phyloP scores from a whole-genome alignment of 805 yeast species.

The Wickerhamomyces xylosicus region DNA sequence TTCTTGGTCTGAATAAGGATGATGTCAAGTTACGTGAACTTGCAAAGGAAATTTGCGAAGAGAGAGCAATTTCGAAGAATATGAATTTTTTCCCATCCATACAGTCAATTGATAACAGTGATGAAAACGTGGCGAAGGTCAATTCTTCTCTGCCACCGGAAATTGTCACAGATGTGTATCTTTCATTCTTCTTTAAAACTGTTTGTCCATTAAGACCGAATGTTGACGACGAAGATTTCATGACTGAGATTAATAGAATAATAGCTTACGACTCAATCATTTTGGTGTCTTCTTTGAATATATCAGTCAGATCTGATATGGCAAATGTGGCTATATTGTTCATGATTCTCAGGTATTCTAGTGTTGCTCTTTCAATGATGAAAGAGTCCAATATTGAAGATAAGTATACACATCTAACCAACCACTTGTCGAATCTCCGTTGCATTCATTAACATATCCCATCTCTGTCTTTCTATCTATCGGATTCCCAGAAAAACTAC shows the following conservation, averaged over 20 bases:
- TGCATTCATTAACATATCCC: constrained; percentile 17
- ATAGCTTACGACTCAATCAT: constrained; percentile 25
- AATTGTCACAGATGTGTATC: constrained; percentile 11
- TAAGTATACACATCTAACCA: constrained; percentile 5
- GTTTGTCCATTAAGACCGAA: constrained; percentile 37
- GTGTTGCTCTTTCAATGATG: constrained; percentile 16
- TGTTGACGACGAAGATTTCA: constrained; percentile 30
- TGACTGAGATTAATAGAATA: constrained; percentile 17
- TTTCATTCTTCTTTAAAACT: constrained; percentile 30
- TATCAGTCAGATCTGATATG: constrained; percentile 28
- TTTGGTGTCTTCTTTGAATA: constrained; percentile 19
- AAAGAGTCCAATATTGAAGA: constrained; percentile 8
- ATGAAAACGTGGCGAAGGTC: constrained; percentile 21
- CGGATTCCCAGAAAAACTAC: constrained; percentile 25
- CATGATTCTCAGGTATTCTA: constrained; percentile 29
- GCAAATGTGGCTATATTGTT: constrained; percentile 29
- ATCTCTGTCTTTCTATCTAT: constrained; percentile 30
- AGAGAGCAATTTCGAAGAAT: constrained; percentile 2
- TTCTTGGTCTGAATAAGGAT: constrained; percentile 7
- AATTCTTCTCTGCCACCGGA: constrained; percentile 25
- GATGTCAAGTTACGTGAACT: constrained; percentile 5
- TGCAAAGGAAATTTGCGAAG: constrained; percentile 1
- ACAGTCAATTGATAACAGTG: constrained; percentile 3
- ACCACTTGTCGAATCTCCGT: constrained; percentile 28
- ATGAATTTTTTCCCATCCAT: constrained; percentile 6